These are phyloP conservation scores for Aspergillus bertholletiae DNA, from an alignment of 495 filamentous ascomycete genomes.

Conservation along the genomic window DNA sequence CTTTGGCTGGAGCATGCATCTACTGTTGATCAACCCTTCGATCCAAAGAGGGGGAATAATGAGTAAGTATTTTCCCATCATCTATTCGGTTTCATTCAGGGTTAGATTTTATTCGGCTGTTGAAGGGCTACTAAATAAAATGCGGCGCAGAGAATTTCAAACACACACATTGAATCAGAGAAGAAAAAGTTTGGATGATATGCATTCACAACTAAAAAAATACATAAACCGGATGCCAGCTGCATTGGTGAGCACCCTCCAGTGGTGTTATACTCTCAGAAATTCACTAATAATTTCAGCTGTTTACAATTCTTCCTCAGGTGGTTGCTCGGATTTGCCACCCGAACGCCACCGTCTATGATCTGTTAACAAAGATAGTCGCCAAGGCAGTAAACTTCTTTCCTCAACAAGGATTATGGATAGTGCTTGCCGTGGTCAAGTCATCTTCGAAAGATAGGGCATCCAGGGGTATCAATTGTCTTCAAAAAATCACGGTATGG, in stretches of 20 bases:
- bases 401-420: slow-evolving; percentile 93
- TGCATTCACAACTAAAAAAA: slow-evolving; percentile 72
- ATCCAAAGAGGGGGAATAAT: slow-evolving; percentile 61
- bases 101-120: too few species aligned
- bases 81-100: too few species aligned
- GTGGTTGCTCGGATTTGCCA: slow-evolving; percentile 90
- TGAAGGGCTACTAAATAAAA: slow-evolving; percentile 6
- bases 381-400: slow-evolving; percentile 73
- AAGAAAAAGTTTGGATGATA: slow-evolving; percentile 60
- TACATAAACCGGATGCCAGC: slow-evolving; percentile 72
- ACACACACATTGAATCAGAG: slow-evolving; percentile 52
- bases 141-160: slow-evolving; percentile 49
- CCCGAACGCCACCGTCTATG: slow-evolving; percentile 70
- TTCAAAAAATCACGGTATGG: slow-evolving; percentile 44
- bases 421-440: slow-evolving; percentile 74
- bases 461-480: slow-evolving; percentile 42
- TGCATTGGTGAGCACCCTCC: slow-evolving; percentile 50
- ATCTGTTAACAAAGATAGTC: slow-evolving; percentile 71
- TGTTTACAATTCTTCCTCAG: slow-evolving; percentile 90
- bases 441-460: slow-evolving; percentile 50
- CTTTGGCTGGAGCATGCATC: slow-evolving; percentile 91
- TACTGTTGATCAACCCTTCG: slow-evolving; percentile 62
- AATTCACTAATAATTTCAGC: slow-evolving; percentile 34
- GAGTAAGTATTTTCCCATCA: too few species aligned
- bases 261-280: background rate